Evolutionary conservation across 495 filamentous ascomycete genomes (phyloP), one percentile per base, ranked within the genome.

Genomic region (Penicilliopsis zonata): DNA sequence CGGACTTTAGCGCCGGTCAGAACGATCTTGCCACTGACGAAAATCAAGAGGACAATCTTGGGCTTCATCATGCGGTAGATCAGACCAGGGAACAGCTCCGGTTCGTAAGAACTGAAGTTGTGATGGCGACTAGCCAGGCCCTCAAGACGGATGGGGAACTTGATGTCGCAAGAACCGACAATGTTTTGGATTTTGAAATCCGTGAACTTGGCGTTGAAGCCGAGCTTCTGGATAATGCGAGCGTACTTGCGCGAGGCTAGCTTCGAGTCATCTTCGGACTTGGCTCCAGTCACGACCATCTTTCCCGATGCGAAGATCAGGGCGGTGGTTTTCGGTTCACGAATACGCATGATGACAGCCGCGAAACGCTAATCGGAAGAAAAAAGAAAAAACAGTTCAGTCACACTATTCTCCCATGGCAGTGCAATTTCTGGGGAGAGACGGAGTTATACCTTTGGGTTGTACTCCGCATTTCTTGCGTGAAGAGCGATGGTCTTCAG

Each of bases 111-210:
- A 66, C 83, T 92, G 79, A 96, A 98, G 63, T 94, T 88, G 68
- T 96, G 92, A 74, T 98, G 90, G 55, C 86, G 82, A 39, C 76
- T 85, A 5, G 90, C 90, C 43, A 98, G 67, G 55, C 90, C 90
- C 55, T 98, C 90, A 33, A 98, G 69, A 47, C 90, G 86, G 45
- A 98, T 96, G 26, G 90, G 90, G 68, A 98, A 98, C 65, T 94
- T 94, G 72, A 98, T 95, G 51, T 98, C 90, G 57, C 90, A 95
- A 19, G 86, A 94, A 37, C 90, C 90, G 40, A 98, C 90, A 31
- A 98, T 98, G 63, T 98, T 98, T 68, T 98, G 92, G 59, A 96
- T 96, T 72, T 98, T 96, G 71, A 98, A 98, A 58, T 98, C 90
- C 38, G 86, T 94, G 65, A 98, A 98, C 75, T 94, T 95, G 38